Conservation (phyloP, 345 rosid genomes). For the Triadica sebifera region DNA sequence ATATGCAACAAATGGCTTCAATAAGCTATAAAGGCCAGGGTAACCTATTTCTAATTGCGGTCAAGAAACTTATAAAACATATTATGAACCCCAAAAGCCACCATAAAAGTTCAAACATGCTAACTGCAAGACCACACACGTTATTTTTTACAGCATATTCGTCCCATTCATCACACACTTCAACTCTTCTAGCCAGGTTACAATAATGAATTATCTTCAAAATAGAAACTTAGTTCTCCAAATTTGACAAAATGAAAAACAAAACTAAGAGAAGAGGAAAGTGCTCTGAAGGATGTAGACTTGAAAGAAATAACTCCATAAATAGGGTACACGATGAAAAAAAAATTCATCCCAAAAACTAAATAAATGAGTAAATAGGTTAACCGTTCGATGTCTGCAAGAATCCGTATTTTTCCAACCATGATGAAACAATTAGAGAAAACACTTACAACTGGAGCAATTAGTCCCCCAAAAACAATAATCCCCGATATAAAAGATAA, state of each 20-base stretch:
- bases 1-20: too few species aligned
- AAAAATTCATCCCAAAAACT: too few species aligned
- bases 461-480: constrained; percentile 81
- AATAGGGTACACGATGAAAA: too few species aligned
- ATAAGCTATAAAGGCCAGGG: too few species aligned
- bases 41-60: too few species aligned
- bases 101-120: not conserved
- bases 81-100: too few species aligned
- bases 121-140: too few species aligned
- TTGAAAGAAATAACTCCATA: not conserved
- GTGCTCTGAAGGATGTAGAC: not conserved
- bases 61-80: too few species aligned
- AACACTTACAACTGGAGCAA: constrained; percentile 81
- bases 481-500: constrained; percentile 64
- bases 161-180: not conserved
- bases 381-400: not conserved
- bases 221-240: not conserved
- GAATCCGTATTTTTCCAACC: not conserved
- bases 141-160: not conserved
- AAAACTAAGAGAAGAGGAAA: not conserved
- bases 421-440: not conserved
- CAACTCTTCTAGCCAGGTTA: not conserved
- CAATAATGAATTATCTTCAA: not conserved
- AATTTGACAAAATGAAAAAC: not conserved
- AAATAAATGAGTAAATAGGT: not conserved